Evolutionary conservation across 2,329 filamentous ascomycete genomes (phyloP), one percentile per base, ranked within the genome.

Genomic region (Sclerotiophoma versabilis): DNA sequence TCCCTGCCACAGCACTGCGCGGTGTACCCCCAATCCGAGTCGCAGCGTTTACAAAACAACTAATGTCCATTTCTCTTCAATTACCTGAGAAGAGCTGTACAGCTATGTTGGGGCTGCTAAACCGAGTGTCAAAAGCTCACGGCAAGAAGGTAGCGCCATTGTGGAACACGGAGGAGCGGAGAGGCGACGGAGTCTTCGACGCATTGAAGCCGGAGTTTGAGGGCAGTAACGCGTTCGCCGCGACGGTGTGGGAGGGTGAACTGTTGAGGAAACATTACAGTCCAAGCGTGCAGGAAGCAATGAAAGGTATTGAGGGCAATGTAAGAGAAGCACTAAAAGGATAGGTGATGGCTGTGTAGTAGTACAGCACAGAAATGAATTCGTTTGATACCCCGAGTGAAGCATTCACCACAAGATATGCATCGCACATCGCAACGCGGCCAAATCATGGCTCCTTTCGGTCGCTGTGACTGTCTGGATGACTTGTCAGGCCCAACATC

Each of bases 161-260:
- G 57, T 99, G 95, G 93, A 87, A 96, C 68, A 96, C 92, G 0
- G 93, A 98, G 72, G 95, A 98, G 79, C 83, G 93, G 43, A 90
- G 91, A 72, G 93, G 93, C 6, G 93, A 98, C 72, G 95, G 95
- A 2, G 85, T 88, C 1, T 98, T 91, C 69, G 89, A 93, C 75
- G 82, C 92, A 0, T 74, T 88, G 36, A 86, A 87, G 44, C 54
- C 58, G 5, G 90, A 88, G 60, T 84, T 96, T 3, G 93, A 97
- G 75, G 87, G 85, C 7, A 93, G 89, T 63, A 98, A 98, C 76
- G 92, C 93, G 0, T 96, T 95, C 75, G 90, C 93, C 0, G 86
- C 87, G 4, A 97, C 92, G 0, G 83, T 96, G 0, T 99, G 93
- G 95, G 95, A 98, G 73, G 92, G 91, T 0, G 95, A 98, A 78